Base-by-base conservation (phyloP, 352 stramenopile genomes). In the Globisporangium viniferum region DNA sequence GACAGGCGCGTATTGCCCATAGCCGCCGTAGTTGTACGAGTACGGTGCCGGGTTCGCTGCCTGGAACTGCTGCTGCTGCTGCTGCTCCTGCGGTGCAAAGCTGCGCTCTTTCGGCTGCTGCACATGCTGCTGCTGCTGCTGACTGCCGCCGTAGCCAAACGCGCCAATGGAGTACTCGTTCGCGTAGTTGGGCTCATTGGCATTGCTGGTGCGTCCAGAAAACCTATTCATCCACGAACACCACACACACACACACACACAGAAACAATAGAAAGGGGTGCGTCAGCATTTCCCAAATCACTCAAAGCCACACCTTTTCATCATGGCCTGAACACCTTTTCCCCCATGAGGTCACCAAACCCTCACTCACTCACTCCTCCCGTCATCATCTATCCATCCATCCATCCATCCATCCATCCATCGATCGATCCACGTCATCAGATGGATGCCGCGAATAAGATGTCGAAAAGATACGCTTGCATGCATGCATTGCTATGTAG, bases 21-120 rank as follows among this genome's bases (percentile, higher is more conserved):
- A 66, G 36, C 35, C 68, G 27, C 41, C 48, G 31, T 81, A 85
- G 69, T 62, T 78, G 39, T 82, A 78, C 24, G 68, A 69, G 29
- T 83, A 87, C 1, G 74, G 66, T 8, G 65, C 20, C 18, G 31
- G 31, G 10, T 22, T 61, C 8, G 31, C 29, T 27, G 73, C 58
- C 48, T 74, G 80, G 62, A 54, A 48, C 18, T 64, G 56, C 24
- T 70, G 59, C 8, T 55, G 59, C 8, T 55, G 64, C 51, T 81
- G 76, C 20, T 79, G 73, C 75, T 79, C 63, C n/a, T 69, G 55
- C 9, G 73, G 77, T 22, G 48, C 57, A 48, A 68, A 66, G 35
- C 51, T 53, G 8, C 59, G 64, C 22, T 71, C 48, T 53, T 71
- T 59, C 3, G 36, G 6, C 24, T 62, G 29, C 35, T 62, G 46